phyloP scores from a whole-genome alignment of 1,139 yeast species.

The Candida sp. region DNA sequence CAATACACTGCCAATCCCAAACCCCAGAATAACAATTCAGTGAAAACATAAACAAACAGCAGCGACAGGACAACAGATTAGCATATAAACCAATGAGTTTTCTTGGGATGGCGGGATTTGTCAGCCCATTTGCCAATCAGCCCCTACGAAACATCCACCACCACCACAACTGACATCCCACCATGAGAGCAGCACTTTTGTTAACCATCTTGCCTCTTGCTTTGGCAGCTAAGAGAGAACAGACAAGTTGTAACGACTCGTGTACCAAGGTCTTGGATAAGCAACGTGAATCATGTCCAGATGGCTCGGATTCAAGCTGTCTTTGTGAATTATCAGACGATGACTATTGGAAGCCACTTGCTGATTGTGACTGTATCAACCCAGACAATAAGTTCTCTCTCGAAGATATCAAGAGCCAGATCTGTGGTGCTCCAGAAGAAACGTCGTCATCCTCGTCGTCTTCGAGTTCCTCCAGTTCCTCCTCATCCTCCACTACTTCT shows the following conservation, averaged over 20 bases:
- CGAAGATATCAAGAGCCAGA: not conserved
- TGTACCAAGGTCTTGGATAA: conserved; percentile 3
- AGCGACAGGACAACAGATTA: not conserved
- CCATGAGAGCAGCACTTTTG: not conserved
- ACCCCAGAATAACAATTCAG: not conserved
- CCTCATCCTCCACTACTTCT: not conserved
- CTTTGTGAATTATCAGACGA: conserved; percentile 1
- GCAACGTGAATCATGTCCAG: conserved; percentile 4
- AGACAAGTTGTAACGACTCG: conserved; percentile 1
- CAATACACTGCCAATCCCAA: not conserved
- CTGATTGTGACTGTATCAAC: conserved; percentile 6
- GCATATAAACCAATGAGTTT: not conserved
- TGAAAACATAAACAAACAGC: not conserved
- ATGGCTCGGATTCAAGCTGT: conserved; percentile 4
- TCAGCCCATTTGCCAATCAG: not conserved
- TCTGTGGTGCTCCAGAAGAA: not conserved
- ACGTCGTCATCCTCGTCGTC: not conserved
- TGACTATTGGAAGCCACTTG: conserved; percentile 4
- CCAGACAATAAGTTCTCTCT: not conserved
- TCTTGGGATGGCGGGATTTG: not conserved
- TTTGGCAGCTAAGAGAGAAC: conserved; percentile 3
- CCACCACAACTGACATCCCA: not conserved
- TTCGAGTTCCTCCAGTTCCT: not conserved
- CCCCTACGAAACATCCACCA: not conserved
- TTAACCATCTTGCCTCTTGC: conserved; percentile 3